Evolutionary conservation across 805 yeast genomes (phyloP), one percentile per base, ranked within the genome.

Genomic region (Torulaspora franciscae): DNA sequence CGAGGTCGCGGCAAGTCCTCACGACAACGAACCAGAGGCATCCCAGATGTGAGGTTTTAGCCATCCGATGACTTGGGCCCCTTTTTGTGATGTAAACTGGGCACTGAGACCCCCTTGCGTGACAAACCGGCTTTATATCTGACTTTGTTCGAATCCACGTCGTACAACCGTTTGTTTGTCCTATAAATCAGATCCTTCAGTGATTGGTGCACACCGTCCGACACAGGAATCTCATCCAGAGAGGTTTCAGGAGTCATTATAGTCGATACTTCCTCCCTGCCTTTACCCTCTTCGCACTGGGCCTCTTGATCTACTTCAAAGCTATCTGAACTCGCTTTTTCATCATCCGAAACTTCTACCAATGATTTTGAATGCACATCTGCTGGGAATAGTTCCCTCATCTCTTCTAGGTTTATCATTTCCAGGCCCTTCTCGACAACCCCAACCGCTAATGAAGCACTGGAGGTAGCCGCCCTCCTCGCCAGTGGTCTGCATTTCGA

Each of bases 41-140:
- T 8, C 27, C 26, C 23, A n/a, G 9, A 27, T 27, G 15, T 19
- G 40, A 34, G 11, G 37, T 26, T 7, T 27, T 32, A 37, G 10
- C 15, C 13, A 23, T 5, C 13, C 4, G 37, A 11, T 22, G 26
- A 23, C 6, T 24, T 30, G 32, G 17, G 23, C 25, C 34, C 30
- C 13, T 36, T 41, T n/a, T 35, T 44, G 34, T 39, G 45, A 17
- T 52, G 58, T 17, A 52, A 35, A 32, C 54, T 51, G 2, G 57
- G 57, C 3, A 50, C 37, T 10, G 17, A 13, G 7, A 44, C 11
- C 7, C 42, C 37, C 26, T 33, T 43, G 34, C 54, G 56, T 3
- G 66, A 60, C 24, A 61, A 32, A 0, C 66, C 66, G 7, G 52
- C 63, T 32, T 54, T 58, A 36, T 51, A 50, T 14, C 40, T 49